phyloP scores from a whole-genome alignment of 2,329 filamentous ascomycete genomes.

The Fusarium temperatum region DNA sequence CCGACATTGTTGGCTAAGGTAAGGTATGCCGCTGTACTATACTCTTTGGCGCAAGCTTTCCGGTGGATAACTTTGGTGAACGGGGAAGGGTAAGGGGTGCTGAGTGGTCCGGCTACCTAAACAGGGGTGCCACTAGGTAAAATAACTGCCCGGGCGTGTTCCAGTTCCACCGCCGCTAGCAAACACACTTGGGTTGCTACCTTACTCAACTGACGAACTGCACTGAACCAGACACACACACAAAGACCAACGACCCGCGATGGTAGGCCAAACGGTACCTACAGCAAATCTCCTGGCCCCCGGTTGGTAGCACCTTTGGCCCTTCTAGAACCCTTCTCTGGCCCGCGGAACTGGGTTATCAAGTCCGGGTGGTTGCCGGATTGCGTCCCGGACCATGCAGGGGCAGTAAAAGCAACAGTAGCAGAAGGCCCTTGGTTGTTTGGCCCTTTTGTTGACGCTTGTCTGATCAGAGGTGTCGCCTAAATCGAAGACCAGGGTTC shows the following conservation, averaged over 20 bases:
- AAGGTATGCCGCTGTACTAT: constrained; percentile 5
- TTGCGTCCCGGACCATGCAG: constrained; percentile 36
- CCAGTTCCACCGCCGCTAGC: constrained; percentile 24
- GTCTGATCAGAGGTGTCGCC: constrained; percentile 9
- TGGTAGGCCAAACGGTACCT: constrained; percentile 4
- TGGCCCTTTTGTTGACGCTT: constrained; percentile 21
- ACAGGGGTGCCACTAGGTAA: constrained; percentile 33
- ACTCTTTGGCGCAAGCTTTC: constrained; percentile 40
- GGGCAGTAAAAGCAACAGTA: constrained; percentile 16
- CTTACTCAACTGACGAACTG: neutral
- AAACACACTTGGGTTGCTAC: neutral
- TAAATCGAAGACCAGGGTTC: constrained; percentile 15
- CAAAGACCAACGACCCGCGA: neutral
- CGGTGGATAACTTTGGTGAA: constrained; percentile 24
- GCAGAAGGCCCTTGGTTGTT: constrained; percentile 3
- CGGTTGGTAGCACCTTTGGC: constrained; percentile 27
- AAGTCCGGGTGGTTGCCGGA: constrained; percentile 33
- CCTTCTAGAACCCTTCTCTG: constrained; percentile 46
- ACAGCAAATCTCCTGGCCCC: constrained; percentile 22
- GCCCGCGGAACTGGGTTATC: constrained; percentile 42
- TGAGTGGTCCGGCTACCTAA: constrained; percentile 11
- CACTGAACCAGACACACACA: neutral
- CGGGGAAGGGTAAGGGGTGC: constrained; percentile 21
- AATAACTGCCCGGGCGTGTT: constrained; percentile 14
- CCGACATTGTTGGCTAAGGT: constrained; percentile 42